Conservation (phyloP, 2,329 filamentous ascomycete genomes). For the Fusarium sterilihyphosum region DNA sequence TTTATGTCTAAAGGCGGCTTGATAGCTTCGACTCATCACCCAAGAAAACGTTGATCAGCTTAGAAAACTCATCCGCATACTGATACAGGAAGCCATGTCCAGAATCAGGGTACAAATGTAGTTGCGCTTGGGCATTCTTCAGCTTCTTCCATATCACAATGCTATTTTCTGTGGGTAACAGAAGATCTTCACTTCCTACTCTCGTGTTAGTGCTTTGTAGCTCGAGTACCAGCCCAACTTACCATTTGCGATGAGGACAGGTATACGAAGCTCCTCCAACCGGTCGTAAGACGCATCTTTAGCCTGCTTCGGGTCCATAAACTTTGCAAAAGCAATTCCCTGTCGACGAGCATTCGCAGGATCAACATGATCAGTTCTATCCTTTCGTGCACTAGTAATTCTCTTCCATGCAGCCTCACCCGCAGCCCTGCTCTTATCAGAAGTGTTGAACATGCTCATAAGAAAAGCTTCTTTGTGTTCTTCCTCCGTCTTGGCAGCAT, state of each 20-base stretch:
- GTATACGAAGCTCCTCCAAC: conserved; percentile 47
- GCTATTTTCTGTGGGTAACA: conserved; percentile 52
- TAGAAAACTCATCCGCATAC: conserved; percentile 46
- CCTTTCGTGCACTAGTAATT: conserved; percentile 42
- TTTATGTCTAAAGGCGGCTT: conserved; percentile 27
- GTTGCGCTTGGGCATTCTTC: conserved; percentile 43
- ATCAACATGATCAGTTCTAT: conserved; percentile 42
- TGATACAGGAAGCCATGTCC: conserved; percentile 51
- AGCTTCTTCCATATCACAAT: conserved; percentile 51
- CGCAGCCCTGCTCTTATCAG: conserved; percentile 45
- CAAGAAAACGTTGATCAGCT: conserved; percentile 48
- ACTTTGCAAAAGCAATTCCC: conserved; percentile 48
- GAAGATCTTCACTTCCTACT: conserved; percentile 47
- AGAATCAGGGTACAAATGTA: conserved; percentile 50
- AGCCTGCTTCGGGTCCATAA: conserved; percentile 48
- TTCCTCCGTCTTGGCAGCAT: conserved; percentile 44
- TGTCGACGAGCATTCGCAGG: conserved; percentile 45
- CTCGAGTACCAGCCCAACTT: conserved; percentile 10
- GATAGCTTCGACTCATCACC: conserved; percentile 16
- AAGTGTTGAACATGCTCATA: conserved; percentile 48
- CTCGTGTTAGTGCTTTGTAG: not conserved
- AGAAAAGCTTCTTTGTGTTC: conserved; percentile 49
- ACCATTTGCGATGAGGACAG: conserved; percentile 53
- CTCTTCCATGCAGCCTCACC: conserved; percentile 49
- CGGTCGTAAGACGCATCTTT: conserved; percentile 48